Conservation (phyloP, 768 basidiomycete species). For the Cubamyces lactineus region DNA sequence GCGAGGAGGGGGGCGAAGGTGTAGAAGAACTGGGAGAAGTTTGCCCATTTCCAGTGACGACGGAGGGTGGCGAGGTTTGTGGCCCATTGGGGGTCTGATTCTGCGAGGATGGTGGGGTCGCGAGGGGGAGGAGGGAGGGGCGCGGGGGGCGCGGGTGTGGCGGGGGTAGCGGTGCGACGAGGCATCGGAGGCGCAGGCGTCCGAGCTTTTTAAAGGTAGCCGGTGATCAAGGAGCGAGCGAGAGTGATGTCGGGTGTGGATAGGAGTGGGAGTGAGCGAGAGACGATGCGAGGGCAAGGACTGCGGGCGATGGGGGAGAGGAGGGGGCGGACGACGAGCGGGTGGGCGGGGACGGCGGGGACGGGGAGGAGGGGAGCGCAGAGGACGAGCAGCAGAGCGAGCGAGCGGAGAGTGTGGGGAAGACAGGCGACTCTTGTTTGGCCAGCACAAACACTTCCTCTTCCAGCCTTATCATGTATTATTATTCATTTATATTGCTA, state of each 20-base stretch:
- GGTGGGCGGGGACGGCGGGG: neutral
- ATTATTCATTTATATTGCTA: neutral
- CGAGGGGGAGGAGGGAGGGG: conserved; percentile 24
- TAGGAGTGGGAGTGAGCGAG: conserved; percentile 15
- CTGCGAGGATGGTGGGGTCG: conserved; percentile 24
- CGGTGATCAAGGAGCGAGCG: conserved; percentile 30
- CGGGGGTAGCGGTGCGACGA: conserved; percentile 36
- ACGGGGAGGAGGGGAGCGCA: neutral
- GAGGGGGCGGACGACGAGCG: neutral
- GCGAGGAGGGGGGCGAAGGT: conserved; percentile 78
- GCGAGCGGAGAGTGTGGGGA: neutral
- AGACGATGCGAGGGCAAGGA: conserved; percentile 17
- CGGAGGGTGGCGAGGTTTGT: conserved; percentile 58
- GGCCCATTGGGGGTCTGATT: conserved; percentile 31
- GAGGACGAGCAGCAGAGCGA: neutral
- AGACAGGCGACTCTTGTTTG: conserved; percentile 4
- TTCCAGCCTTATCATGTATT: neutral
- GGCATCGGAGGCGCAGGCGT: conserved; percentile 37
- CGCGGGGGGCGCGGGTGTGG: conserved; percentile 32
- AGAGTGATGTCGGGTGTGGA: neutral
- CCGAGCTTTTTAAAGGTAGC: conserved; percentile 36
- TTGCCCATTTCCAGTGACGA: conserved; percentile 91
- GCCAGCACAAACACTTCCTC: conserved; percentile 1
- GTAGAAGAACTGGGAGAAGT: conserved; percentile 87
- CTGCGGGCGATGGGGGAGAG: neutral